Base-by-base conservation (phyloP, 495 filamentous ascomycete genomes). In the Evernia prunastri region DNA sequence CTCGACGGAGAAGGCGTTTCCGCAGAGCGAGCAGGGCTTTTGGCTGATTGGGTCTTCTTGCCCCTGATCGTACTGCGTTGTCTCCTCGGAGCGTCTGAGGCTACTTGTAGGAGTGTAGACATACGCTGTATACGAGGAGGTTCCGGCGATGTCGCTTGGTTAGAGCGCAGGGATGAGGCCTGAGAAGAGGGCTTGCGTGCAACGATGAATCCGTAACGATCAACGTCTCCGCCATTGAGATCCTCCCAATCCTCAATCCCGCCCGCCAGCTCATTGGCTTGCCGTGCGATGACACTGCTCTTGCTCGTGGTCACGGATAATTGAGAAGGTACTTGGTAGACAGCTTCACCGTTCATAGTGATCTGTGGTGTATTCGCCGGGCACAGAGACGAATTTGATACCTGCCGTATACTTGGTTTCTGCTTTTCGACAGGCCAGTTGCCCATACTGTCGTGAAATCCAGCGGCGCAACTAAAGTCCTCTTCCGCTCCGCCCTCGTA, bases 161-260 rank as follows among this genome's bases (percentile, higher is more conserved):
- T 72, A 66, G 67, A 79, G 66, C 59, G 67, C 7, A 59, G 42
- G 20, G 68, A 69, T 58, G 69, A 68, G 6, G 58, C 60, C 23
- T 61, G 49, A 43, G 68, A 71, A 27, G 69, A 67, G 6, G 43
- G 73, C 61, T 69, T 78, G 53, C 72, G 76, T 70, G 71, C 78
- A 65, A 79, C 81, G 73, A 99, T 97, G 77, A 99, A 99, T 23
- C 94, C 94, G 73, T 97, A 99, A 65, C 88, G 78, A 75, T 99
- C 94, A 49, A 97, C 89, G 72, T 96, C 89, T 45, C 79, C 82
- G n/a, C 83, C 88, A n/a, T 87, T 80, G 15, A 99, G 77, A 73
- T 96, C 87, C 69, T 93, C 88, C 95, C 94, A 99, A 70, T 96
- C 92, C 71, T 99, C 94, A 47, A 95, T 85, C 0, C 93, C 93